A percentile compares a stretch with the other conserved stretches of the same genome.
These are phyloP conservation scores for Phytophthora macrochlamydospora DNA, from an alignment of 352 stramenopile genomes.

Conservation along the genomic window DNA sequence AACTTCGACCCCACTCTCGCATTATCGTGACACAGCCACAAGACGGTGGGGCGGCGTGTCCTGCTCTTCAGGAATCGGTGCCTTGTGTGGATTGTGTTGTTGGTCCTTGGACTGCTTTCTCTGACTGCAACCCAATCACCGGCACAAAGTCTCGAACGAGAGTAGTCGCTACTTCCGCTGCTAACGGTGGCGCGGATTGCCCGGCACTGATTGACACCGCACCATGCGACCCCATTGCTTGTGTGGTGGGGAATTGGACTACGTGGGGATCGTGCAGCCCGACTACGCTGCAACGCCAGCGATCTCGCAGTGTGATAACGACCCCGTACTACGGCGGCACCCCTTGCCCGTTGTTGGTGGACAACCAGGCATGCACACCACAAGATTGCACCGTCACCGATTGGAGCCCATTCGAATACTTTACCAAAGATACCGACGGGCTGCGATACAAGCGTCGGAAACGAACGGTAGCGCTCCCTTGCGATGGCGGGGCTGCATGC, in stretches of 20 bases:
- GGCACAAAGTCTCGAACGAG: constrained; percentile 50
- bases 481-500: constrained; percentile 49
- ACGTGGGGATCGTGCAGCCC: constrained; percentile 40
- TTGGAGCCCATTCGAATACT: constrained; percentile 57
- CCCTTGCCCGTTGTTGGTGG: constrained; percentile 39
- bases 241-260: constrained; percentile 42
- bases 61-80: constrained; percentile 41
- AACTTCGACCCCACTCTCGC: constrained; percentile 35
- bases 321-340: constrained; percentile 41
- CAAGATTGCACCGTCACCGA: constrained; percentile 53
- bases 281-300: constrained; percentile 36
- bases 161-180: constrained; percentile 28
- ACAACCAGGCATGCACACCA: constrained; percentile 46
- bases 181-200: constrained; percentile 47
- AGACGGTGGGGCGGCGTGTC: constrained; percentile 48
- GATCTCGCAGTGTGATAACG: constrained; percentile 31
- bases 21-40: constrained; percentile 35
- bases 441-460: constrained; percentile 50
- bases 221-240: constrained; percentile 45
- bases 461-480: constrained; percentile 33
- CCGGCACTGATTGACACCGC: constrained; percentile 31
- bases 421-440: constrained; percentile 42
- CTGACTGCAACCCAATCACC: constrained; percentile 47
- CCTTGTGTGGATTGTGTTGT: constrained; percentile 50
- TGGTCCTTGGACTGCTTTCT: constrained; percentile 43